These are phyloP conservation scores for Suhomyces sp. DNA, from an alignment of 805 yeast genomes.

Conservation along the genomic window DNA sequence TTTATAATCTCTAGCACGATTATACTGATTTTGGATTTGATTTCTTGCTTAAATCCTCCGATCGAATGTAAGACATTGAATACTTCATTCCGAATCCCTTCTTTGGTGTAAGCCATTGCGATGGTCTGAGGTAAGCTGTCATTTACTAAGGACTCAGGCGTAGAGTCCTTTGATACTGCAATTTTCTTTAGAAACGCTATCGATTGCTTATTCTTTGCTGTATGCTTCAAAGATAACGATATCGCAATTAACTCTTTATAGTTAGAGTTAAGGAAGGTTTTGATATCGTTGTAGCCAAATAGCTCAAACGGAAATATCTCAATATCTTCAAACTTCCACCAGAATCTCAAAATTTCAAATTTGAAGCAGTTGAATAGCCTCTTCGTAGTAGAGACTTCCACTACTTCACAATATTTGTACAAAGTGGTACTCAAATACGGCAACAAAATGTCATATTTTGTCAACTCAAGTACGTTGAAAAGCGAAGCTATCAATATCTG, in stretches of 20 bases:
- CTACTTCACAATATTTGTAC: conserved; percentile 15
- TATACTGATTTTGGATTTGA: conserved; percentile 24
- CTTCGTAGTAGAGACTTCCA: conserved; percentile 10
- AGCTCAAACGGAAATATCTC: conserved; percentile 38
- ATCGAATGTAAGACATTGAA: conserved; percentile 14
- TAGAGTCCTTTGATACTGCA: not conserved
- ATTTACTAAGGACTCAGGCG: conserved; percentile 16
- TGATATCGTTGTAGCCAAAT: conserved; percentile 32
- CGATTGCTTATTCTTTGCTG: conserved; percentile 14
- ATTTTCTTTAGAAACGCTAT: not conserved
- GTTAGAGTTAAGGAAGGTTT: conserved; percentile 31
- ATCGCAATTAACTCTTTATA: conserved; percentile 40
- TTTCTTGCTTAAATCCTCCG: conserved; percentile 17
- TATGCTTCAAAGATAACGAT: conserved; percentile 9
- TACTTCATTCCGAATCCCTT: conserved; percentile 35
- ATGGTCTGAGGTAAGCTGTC: conserved; percentile 39
- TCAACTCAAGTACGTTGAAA: conserved; percentile 42
- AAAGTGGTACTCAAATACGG: conserved; percentile 30
- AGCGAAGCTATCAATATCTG: conserved; percentile 31
- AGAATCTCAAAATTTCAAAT: conserved; percentile 38
- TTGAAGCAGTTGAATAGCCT: conserved; percentile 28
- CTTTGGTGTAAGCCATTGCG: conserved; percentile 41
- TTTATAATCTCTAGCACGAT: conserved; percentile 36
- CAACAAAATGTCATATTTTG: conserved; percentile 26
- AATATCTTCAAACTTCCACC: conserved; percentile 39